A percentile compares a stretch with the other conserved stretches of the same genome.
These are phyloP conservation scores for Mesembryanthemum crystallinum DNA, from an alignment of 148 eudicot species.

Conservation along the genomic window DNA sequence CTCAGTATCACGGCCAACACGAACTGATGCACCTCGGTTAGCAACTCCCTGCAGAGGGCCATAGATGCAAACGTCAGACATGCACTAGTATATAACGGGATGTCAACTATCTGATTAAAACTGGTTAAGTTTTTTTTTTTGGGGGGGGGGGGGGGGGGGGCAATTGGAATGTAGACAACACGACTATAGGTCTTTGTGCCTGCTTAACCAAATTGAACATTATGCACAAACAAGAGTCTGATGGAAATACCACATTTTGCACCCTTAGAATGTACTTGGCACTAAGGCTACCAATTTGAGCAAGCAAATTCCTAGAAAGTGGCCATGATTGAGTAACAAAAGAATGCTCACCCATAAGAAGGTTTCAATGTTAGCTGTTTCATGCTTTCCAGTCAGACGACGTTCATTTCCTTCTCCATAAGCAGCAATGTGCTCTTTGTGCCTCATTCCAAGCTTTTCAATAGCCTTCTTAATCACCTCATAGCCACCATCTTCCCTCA, in stretches of 20 bases:
- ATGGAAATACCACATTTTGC: too few species aligned
- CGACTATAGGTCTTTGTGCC: too few species aligned
- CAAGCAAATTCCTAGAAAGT: background rate
- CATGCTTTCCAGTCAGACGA: conserved; percentile 59
- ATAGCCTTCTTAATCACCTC: conserved; percentile 52
- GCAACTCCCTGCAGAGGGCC: conserved; percentile 53
- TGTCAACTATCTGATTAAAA: too few species aligned
- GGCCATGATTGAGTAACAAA: background rate
- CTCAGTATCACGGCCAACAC: conserved; percentile 72
- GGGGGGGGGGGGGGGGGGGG: too few species aligned
- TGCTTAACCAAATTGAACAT: too few species aligned
- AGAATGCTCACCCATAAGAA: conserved; percentile 55
- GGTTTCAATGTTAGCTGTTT: conserved; percentile 52
- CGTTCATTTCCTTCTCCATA: conserved; percentile 73
- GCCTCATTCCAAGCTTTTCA: conserved; percentile 52
- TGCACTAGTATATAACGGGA: too few species aligned
- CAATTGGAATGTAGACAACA: too few species aligned
- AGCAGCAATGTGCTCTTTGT: conserved; percentile 60
- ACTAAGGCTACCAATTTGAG: background rate
- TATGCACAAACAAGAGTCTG: too few species aligned
- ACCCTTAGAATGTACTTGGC: too few species aligned
- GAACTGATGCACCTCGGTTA: conserved; percentile 67
- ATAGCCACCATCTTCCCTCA: conserved; percentile 54
- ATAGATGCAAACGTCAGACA: background rate
- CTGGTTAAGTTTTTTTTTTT: too few species aligned